Evolutionary conservation across 495 filamentous ascomycete species (phyloP).

Genomic region (Eremomyces bilateralis): DNA sequence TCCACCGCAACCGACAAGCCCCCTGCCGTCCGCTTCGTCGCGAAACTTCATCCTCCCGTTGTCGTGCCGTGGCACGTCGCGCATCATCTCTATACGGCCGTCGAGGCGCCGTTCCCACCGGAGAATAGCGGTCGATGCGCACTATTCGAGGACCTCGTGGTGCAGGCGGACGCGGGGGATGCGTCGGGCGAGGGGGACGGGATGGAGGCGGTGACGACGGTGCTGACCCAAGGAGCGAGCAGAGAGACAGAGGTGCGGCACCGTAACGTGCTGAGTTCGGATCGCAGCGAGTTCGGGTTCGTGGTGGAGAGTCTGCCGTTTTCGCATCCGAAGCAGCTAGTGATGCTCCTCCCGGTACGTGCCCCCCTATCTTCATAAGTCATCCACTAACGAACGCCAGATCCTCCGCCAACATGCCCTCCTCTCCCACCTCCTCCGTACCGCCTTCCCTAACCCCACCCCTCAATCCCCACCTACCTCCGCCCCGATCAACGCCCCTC

Average conservation of each 20-base stretch:
- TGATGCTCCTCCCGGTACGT: too few relatives aligned
- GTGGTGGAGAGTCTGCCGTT: constrained; percentile 56
- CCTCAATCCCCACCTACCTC: too few relatives aligned
- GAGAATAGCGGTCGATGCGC: constrained; percentile 26
- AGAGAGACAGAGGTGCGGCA: constrained; percentile 31
- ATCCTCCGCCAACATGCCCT: too few relatives aligned
- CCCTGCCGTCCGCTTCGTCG: constrained; percentile 63
- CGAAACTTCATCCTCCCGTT: constrained; percentile 65
- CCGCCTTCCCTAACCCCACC: too few relatives aligned
- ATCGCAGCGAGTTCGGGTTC: constrained; percentile 46
- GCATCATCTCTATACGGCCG: constrained; percentile 39
- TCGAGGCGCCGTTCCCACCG: constrained; percentile 32
- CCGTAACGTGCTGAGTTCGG: constrained; percentile 43
- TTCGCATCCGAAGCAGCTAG: constrained; percentile 68
- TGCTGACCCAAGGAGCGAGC: constrained; percentile 19
- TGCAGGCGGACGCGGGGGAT: constrained; percentile 12
- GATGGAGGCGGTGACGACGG: constrained; percentile 15
- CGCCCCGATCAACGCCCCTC: too few relatives aligned
- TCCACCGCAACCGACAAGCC: constrained; percentile 23
- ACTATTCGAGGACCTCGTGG: constrained; percentile 46
- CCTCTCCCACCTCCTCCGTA: too few relatives aligned
- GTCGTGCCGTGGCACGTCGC: constrained; percentile 48
- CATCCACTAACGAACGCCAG: too few relatives aligned
- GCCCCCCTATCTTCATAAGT: too few relatives aligned
- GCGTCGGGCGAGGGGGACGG: constrained; percentile 16